A percentile compares a stretch with the other conserved stretches of the same genome.
Conservation (phyloP, 2,329 filamentous ascomycete genomes). For the Venturia carpophila region DNA sequence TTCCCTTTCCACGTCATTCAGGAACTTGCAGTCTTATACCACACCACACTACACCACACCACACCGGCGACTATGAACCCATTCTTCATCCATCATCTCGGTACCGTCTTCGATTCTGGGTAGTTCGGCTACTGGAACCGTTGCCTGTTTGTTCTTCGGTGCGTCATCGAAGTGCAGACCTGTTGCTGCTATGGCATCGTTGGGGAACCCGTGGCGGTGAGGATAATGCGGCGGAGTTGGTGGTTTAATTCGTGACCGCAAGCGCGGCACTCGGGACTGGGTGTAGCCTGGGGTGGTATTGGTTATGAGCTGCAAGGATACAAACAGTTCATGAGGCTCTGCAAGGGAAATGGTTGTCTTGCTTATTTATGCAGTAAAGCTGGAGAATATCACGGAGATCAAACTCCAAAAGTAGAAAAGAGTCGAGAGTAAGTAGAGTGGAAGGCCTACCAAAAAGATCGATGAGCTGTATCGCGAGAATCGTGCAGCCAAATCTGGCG, state of each 20-base stretch:
- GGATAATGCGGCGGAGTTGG: conserved; percentile 6
- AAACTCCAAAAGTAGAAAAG: background rate
- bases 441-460: too few species aligned
- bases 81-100: background rate
- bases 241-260: conserved; percentile 46
- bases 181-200: background rate
- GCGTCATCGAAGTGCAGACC: background rate
- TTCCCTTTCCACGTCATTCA: conserved; percentile 7
- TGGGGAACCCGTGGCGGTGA: background rate
- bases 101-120: background rate
- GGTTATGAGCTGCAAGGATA: background rate
- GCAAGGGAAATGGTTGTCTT: too few species aligned
- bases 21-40: background rate
- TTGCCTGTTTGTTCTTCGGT: background rate
- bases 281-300: background rate
- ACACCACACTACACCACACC: background rate
- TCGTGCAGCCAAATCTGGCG: too few species aligned
- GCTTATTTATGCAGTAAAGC: too few species aligned
- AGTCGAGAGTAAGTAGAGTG: background rate
- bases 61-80: background rate
- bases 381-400: too few species aligned
- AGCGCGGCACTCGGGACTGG: background rate
- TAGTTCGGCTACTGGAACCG: conserved; percentile 2
- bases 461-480: too few species aligned
- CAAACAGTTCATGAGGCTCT: background rate